A percentile compares a stretch with the other conserved stretches of the same genome.
These are phyloP conservation scores for Colletotrichum falcatum DNA, from an alignment of 2,329 filamentous ascomycete species.

Conservation along the genomic window DNA sequence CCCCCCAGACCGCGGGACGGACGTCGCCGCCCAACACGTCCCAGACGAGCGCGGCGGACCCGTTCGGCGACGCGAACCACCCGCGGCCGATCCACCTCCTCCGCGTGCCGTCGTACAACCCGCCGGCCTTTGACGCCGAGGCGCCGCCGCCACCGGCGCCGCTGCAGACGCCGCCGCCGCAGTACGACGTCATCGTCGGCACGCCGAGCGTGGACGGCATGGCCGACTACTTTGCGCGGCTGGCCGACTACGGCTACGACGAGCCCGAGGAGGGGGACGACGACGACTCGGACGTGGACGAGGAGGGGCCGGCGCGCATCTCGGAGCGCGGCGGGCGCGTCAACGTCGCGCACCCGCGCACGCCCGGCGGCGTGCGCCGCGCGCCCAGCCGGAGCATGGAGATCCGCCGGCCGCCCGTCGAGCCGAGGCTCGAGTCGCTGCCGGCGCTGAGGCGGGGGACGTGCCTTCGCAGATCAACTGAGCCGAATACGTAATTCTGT, in stretches of 20 bases:
- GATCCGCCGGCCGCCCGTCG: slow-evolving; percentile 58
- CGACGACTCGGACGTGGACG: slow-evolving; percentile 63
- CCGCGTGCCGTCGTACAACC: slow-evolving; percentile 86
- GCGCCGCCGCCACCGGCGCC: slow-evolving; percentile 73
- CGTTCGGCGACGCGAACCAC: slow-evolving; percentile 45
- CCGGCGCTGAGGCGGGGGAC: slow-evolving; percentile 3
- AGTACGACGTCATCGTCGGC: slow-evolving; percentile 84
- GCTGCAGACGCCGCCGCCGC: slow-evolving; percentile 83
- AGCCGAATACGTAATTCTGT: slow-evolving; percentile 18
- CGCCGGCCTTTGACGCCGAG: slow-evolving; percentile 87
- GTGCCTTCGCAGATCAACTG: slow-evolving; percentile 6
- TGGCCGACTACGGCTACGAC: slow-evolving; percentile 76
- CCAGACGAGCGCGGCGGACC: slow-evolving; percentile 20
- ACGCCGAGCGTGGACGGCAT: slow-evolving; percentile 75
- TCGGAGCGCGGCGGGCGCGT: slow-evolving; percentile 65
- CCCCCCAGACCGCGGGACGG: slow-evolving; percentile 38
- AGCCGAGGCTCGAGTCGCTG: slow-evolving; percentile 48
- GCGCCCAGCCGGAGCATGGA: slow-evolving; percentile 70
- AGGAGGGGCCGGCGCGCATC: slow-evolving; percentile 60
- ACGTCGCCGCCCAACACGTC: slow-evolving; percentile 34
- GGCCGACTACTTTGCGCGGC: slow-evolving; percentile 87
- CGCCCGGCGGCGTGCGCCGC: slow-evolving; percentile 60
- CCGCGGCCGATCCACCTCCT: slow-evolving; percentile 86
- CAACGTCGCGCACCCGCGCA: slow-evolving; percentile 68
- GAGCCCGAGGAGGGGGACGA: slow-evolving; percentile 53